Evolutionary conservation across 768 basidiomycete species (phyloP).

Genomic region (Artomyces pyxidatus): DNA sequence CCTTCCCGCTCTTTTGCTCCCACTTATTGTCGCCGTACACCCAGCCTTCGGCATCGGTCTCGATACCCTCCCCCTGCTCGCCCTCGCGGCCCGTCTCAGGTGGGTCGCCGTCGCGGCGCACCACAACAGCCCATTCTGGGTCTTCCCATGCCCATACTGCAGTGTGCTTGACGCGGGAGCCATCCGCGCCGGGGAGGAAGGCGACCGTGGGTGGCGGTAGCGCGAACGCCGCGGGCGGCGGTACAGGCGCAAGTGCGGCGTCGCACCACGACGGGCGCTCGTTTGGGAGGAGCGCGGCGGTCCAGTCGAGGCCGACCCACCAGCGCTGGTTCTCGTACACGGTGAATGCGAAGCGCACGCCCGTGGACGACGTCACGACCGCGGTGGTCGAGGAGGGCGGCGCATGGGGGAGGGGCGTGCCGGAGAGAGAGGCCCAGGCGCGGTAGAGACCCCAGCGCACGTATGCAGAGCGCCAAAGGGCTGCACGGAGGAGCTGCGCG

Average conservation of each 20-base stretch:
- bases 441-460: constrained; percentile 55
- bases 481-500: constrained; percentile 43
- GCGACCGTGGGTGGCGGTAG: constrained; percentile 57
- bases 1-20: constrained; percentile 68
- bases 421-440: constrained; percentile 43
- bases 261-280: constrained; percentile 88
- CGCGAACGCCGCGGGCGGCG: constrained; percentile 62
- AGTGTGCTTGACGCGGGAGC: constrained; percentile 53
- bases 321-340: constrained; percentile 92
- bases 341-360: constrained; percentile 76
- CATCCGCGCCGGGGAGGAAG: constrained; percentile 35
- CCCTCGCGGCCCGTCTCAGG: constrained; percentile 18
- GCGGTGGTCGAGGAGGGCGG: constrained; percentile 25
- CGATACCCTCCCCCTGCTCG: constrained; percentile 39
- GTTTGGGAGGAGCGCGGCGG: constrained; percentile 79
- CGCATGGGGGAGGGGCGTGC: constrained; percentile 40
- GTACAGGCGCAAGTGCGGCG: constrained; percentile 46
- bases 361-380: neutral
- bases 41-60: constrained; percentile 87
- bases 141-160: constrained; percentile 90
- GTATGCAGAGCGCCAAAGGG: constrained; percentile 59
- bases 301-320: constrained; percentile 99
- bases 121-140: constrained; percentile 78
- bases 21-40: constrained; percentile 94
- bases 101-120: constrained; percentile 45